Evolutionary conservation across 2,329 filamentous ascomycete genomes (phyloP), one percentile per base, ranked within the genome.

Genomic region (Sarocladium brachiariae): DNA sequence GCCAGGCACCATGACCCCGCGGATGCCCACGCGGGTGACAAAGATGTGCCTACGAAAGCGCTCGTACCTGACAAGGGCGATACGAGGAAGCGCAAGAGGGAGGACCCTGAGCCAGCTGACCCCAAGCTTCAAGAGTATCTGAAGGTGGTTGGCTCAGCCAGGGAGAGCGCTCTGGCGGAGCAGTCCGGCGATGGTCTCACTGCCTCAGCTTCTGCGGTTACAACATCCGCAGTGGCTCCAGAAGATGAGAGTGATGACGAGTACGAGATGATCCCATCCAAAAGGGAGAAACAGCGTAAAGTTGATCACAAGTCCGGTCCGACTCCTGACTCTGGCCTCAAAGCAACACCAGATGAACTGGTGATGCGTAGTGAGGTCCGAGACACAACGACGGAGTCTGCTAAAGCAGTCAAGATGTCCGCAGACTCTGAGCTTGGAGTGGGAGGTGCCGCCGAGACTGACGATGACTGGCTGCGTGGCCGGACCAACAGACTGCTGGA

Each of bases 381-480:
- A 49, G 46, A 49, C 46, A 49, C 30, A 14, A 24, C 46, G 27
- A 27, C 35, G 30, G 16, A 30, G 33, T n/a, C 13, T 33, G 13
- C 33, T 25, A 1, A 50, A 39, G 48, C 8, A 30, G 48, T 41
- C 31, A 23, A 43, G 49, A 45, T 23, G 37, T 37, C 33, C 35
- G 38, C 31, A 33, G 38, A 45, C 38, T 34, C 49, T n/a, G 50
- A 33, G 24, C 50, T 47, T 38, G 30, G 39, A 18, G 33, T 50
- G 38, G 56, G 59, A 54, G 52, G 60, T 58, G 51, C 63, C 57
- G 71, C 72, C 48, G 74, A 83, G 2, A 84, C 86, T 19, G 90
- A 96, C 68, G 83, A 85, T 54, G 91, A 97, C 67, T 99, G 93
- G 93, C 75, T 96, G 58, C 83, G 92, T 52, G 92, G 87, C 55